A percentile compares a stretch with the other conserved stretches of the same genome.
Conservation (phyloP, 2,329 filamentous ascomycete genomes). For the Pseudogymnoascus sp. region DNA sequence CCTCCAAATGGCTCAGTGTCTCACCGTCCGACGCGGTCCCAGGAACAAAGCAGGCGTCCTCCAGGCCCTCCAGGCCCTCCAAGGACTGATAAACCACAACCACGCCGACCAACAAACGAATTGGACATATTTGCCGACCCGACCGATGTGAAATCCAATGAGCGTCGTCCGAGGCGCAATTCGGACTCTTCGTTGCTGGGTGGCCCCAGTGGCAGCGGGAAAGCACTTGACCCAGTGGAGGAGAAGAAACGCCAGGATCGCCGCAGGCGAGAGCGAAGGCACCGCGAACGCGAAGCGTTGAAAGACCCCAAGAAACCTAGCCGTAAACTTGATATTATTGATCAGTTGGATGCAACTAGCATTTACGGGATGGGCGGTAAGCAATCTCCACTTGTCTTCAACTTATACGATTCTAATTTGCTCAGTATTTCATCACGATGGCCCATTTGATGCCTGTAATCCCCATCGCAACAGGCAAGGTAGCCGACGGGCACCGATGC, state of each 20-base stretch:
- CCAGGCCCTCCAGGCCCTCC: slow-evolving; percentile 35
- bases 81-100: slow-evolving; percentile 16
- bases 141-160: slow-evolving; percentile 33
- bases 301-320: slow-evolving; percentile 27
- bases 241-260: slow-evolving; percentile 52
- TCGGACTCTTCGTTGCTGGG: slow-evolving; percentile 70
- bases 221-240: slow-evolving; percentile 50
- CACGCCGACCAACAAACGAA: slow-evolving; percentile 17
- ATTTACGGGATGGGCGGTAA: slow-evolving; percentile 88
- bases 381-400: slow-evolving; percentile 26
- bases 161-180: slow-evolving; percentile 60
- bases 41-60: slow-evolving; percentile 55
- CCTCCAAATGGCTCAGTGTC: slow-evolving; percentile 32
- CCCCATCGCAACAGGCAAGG: slow-evolving; percentile 86
- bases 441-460: slow-evolving; percentile 93
- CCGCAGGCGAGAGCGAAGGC: slow-evolving; percentile 44
- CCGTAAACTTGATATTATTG: slow-evolving; percentile 72
- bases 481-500: slow-evolving; percentile 81
- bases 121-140: slow-evolving; percentile 30
- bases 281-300: slow-evolving; percentile 26
- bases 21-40: slow-evolving; percentile 59
- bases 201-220: slow-evolving; percentile 30
- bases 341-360: slow-evolving; percentile 92
- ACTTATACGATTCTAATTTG: neutral
- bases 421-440: slow-evolving; percentile 94